Conservation (phyloP, 2,329 filamentous ascomycete species). For the Colletotrichum sublineola region DNA sequence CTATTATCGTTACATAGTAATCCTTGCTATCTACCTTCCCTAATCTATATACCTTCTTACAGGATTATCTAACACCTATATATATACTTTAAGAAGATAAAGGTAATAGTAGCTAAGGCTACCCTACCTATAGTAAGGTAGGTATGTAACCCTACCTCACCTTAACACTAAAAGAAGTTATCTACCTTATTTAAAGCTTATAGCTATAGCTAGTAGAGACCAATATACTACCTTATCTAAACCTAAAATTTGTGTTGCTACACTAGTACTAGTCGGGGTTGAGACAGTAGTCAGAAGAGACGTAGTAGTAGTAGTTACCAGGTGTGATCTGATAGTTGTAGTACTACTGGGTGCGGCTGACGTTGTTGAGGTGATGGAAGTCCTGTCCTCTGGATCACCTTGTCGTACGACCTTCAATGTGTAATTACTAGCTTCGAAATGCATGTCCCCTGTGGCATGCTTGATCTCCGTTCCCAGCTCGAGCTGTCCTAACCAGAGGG, state of each 20-base stretch:
- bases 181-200: not conserved
- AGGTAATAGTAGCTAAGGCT: too few species aligned
- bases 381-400: slow-evolving; percentile 32
- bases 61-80: too few species aligned
- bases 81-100: too few species aligned
- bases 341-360: not conserved
- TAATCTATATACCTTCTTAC: too few species aligned
- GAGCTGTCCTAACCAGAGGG: slow-evolving; percentile 35
- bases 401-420: slow-evolving; percentile 37
- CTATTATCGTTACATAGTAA: too few species aligned
- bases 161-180: not conserved
- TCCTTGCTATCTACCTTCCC: too few species aligned
- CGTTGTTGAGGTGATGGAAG: not conserved
- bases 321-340: not conserved
- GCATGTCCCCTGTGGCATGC: slow-evolving; percentile 31
- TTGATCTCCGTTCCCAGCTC: slow-evolving; percentile 39
- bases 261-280: not conserved
- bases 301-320: not conserved
- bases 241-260: accelerated
- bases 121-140: too few species aligned
- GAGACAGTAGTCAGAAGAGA: not conserved
- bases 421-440: slow-evolving; percentile 39
- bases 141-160: too few species aligned
- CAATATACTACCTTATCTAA: not conserved
- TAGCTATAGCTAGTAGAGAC: not conserved